A percentile compares a stretch with the other conserved stretches of the same genome.
These are phyloP conservation scores for Cicer bijugum DNA, from an alignment of 306 rosid species.

Conservation along the genomic window DNA sequence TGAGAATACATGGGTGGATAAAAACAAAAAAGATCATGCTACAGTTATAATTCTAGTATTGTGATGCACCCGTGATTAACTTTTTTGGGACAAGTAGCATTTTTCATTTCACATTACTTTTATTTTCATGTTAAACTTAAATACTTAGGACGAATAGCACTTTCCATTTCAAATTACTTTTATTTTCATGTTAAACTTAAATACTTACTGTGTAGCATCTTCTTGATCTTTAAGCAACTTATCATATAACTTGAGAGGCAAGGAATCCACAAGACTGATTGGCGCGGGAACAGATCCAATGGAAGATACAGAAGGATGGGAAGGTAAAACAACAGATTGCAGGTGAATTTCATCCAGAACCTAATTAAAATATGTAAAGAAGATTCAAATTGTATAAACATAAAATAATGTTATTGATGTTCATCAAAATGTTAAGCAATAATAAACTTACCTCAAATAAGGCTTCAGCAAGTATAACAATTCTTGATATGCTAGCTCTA, in stretches of 20 bases:
- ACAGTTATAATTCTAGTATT: too few species aligned
- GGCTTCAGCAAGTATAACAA: slow-evolving; percentile 97
- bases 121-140: background rate
- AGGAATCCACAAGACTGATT: slow-evolving; percentile 86
- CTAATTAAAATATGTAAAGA: slow-evolving; percentile 73
- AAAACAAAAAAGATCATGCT: too few species aligned
- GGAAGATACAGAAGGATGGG: slow-evolving; percentile 89
- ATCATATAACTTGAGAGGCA: slow-evolving; percentile 78
- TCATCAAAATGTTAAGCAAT: slow-evolving; percentile 35
- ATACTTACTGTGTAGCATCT: slow-evolving; percentile 87
- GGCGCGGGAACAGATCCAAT: slow-evolving; percentile 97
- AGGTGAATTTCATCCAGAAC: slow-evolving; percentile 99
- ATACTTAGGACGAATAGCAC: slow-evolving; percentile 49
- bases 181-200: background rate
- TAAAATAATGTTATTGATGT: slow-evolving; percentile 16
- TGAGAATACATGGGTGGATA: slow-evolving; percentile 20
- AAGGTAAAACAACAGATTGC: slow-evolving; percentile 92
- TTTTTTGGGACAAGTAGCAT: too few species aligned
- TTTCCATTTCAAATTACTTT: too few species aligned
- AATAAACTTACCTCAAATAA: slow-evolving; percentile 80
- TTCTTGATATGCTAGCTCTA: slow-evolving; percentile 97
- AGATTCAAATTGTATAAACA: slow-evolving; percentile 58
- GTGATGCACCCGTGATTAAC: too few species aligned
- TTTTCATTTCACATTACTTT: too few species aligned
- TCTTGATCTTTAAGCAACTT: slow-evolving; percentile 80